Base-by-base conservation (phyloP, 805 yeast species). In the Kregervanrija fluxuum region DNA sequence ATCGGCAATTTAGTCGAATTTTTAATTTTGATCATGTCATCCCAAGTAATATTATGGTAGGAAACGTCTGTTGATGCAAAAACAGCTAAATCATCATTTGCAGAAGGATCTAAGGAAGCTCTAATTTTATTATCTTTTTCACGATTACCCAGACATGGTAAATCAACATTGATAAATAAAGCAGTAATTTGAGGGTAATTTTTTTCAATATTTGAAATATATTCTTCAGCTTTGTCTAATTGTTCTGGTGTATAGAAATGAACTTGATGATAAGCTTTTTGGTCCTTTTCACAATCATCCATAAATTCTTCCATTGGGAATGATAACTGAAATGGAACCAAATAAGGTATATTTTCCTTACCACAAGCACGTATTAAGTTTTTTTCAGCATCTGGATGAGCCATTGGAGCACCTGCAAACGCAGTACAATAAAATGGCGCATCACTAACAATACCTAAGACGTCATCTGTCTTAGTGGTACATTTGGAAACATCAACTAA, bases 391-490 rank as follows among this genome's bases (percentile, higher is more conserved):
- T 85, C 95, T 2, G 85, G 84, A 57, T 90, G 89, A 4, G 96
- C 96, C 55, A 89, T 71, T 54, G 79, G 81, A 35, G 95, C 91
- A 38, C 89, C 74, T 0, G 97, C 96, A 30, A 96, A 86, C 0
- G 97, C 96, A 13, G 93, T 76, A 44, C 84, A 77, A 57, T 89
- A 90, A 59, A 91, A 86, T 11, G 98, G 98, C 4, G 80, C 84
- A 15, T 74, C 69, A 4, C 77, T 67, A 38, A 69, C 66, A 17
- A 73, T 55, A 6, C 96, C 96, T 33, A 90, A 68, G 75, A 91
- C 77, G 11, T 76, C 72, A 11, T 43, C 38, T 4, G 93, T 80
- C 3, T 79, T 61, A 31, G 77, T 55, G 51, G 82, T 85, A 33
- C 85, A 76, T 14, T 73, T 57, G 3, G 69, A 55, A 8, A 90